Conservation (phyloP, 768 basidiomycete species). For the Mycena amicta region DNA sequence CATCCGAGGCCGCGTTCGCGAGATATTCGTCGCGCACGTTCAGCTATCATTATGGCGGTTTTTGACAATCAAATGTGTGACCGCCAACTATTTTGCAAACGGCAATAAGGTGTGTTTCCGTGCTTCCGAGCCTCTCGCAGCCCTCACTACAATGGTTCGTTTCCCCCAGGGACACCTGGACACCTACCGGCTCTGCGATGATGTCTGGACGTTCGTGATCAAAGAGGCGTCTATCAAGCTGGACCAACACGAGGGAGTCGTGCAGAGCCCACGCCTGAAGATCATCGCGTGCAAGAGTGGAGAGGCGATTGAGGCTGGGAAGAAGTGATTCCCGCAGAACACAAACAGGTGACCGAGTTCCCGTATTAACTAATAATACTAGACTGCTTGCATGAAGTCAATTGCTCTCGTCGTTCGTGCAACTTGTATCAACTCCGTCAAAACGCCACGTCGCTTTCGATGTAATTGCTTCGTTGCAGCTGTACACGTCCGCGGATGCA, state of each 20-base stretch:
- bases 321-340: conserved; percentile 51
- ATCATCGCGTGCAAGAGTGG: conserved; percentile 98
- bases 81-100: too few relatives aligned
- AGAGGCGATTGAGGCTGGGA: conserved; percentile 80
- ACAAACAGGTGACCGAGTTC: neutral
- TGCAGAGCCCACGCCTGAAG: conserved; percentile 80
- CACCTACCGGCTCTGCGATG: conserved; percentile 92
- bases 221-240: conserved; percentile 94
- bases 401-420: too few relatives aligned
- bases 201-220: conserved; percentile 98
- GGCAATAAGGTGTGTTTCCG: conserved; percentile 67
- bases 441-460: too few relatives aligned
- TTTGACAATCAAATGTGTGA: too few relatives aligned
- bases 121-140: neutral
- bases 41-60: too few relatives aligned
- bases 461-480: too few relatives aligned
- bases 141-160: conserved; percentile 3
- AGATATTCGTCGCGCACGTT: too few relatives aligned
- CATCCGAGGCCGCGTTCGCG: too few relatives aligned
- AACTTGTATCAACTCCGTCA: too few relatives aligned
- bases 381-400: too few relatives aligned
- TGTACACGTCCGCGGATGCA: too few relatives aligned
- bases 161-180: conserved; percentile 85
- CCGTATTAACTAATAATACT: too few relatives aligned
- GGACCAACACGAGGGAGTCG: conserved; percentile 78